A percentile compares a stretch with the other conserved stretches of the same genome.
Evolutionary conservation across 306 rosid genomes (phyloP).

Genomic region (Biancaea sappan): DNA sequence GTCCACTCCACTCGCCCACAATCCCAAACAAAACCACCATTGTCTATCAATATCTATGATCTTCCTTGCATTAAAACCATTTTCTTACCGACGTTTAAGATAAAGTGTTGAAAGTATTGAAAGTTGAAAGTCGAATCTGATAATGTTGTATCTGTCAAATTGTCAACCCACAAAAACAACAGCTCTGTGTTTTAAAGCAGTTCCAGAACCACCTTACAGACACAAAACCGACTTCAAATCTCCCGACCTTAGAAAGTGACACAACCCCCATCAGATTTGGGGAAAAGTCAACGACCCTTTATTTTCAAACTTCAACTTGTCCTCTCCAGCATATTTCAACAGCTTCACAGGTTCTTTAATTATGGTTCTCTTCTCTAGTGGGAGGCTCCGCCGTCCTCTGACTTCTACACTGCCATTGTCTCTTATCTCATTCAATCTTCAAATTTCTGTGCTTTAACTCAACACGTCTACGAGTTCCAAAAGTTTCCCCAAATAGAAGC

Average conservation of each 20-base stretch:
- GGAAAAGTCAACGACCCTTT: slow-evolving; percentile 15
- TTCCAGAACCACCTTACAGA: background rate
- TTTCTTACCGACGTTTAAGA: too few species aligned
- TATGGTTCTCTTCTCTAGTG: background rate
- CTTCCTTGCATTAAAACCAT: too few species aligned
- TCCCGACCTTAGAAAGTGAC: slow-evolving; percentile 19
- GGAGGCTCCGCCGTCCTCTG: background rate
- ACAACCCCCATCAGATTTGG: slow-evolving; percentile 18
- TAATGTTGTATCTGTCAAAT: slow-evolving; percentile 11
- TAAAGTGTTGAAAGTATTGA: too few species aligned
- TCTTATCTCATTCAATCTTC: too few species aligned
- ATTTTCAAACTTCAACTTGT: slow-evolving; percentile 7
- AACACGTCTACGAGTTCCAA: background rate
- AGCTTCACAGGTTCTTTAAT: background rate
- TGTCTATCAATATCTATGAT: too few species aligned
- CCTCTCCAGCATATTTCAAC: background rate
- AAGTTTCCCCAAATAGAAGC: background rate
- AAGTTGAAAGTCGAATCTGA: too few species aligned
- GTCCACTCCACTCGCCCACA: too few species aligned
- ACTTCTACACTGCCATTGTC: too few species aligned
- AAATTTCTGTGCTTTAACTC: too few species aligned
- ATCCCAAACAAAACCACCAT: too few species aligned
- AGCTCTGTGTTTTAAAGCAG: background rate
- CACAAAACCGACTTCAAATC: slow-evolving; percentile 27
- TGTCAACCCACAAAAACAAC: background rate